phyloP scores from a whole-genome alignment of 805 yeast genomes.

The Candida khao-thaluensis region DNA sequence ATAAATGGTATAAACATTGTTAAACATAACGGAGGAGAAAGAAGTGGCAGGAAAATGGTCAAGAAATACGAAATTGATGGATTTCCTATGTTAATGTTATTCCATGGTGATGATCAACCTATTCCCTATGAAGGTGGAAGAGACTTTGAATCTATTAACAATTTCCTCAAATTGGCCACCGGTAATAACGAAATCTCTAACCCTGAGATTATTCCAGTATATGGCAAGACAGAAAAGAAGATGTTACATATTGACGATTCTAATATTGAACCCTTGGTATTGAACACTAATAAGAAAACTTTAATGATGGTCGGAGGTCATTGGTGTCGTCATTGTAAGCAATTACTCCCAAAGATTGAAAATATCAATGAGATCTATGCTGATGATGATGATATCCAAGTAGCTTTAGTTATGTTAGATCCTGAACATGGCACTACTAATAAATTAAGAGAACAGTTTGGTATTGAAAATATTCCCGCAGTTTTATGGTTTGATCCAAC shows the following conservation, averaged over 20 bases:
- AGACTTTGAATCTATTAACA: conserved; percentile 47
- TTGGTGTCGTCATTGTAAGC: conserved; percentile 61
- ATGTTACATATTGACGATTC: conserved; percentile 28
- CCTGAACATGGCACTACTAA: conserved; percentile 47
- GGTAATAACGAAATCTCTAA: conserved; percentile 18
- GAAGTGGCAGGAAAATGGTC: conserved; percentile 48
- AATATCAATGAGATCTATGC: conserved; percentile 41
- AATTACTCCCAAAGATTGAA: conserved; percentile 50
- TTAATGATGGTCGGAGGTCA: conserved; percentile 58
- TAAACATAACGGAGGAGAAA: conserved; percentile 57
- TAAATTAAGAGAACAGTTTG: conserved; percentile 39
- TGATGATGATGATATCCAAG: conserved; percentile 29
- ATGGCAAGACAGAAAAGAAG: conserved; percentile 2
- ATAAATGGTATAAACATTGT: conserved; percentile 45
- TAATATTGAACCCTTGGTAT: conserved; percentile 44
- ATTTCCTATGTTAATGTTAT: conserved; percentile 63
- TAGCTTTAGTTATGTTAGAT: conserved; percentile 23
- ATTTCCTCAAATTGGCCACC: conserved; percentile 46
- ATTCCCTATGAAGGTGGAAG: conserved; percentile 57
- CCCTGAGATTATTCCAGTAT: conserved; percentile 10
- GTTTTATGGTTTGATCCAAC: conserved; percentile 47
- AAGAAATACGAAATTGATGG: conserved; percentile 54
- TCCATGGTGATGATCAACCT: conserved; percentile 53
- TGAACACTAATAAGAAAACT: conserved; percentile 27
- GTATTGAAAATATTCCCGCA: conserved; percentile 52